A percentile compares a stretch with the other conserved stretches of the same genome.
Evolutionary conservation across 805 yeast genomes (phyloP).

Genomic region (Saccharomycopsis synnaedendra): DNA sequence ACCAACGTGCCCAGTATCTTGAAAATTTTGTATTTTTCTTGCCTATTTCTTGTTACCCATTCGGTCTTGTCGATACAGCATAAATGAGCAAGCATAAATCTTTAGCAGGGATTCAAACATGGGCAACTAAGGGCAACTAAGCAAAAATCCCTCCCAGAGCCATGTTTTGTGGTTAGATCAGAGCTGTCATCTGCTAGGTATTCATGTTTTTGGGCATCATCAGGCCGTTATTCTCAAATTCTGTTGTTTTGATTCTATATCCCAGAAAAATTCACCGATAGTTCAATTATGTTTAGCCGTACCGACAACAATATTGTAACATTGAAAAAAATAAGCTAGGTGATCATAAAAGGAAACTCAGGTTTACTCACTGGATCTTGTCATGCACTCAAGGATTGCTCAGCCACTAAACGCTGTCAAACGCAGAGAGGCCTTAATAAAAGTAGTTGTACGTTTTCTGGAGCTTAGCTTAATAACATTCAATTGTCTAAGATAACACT

Average conservation of each 20-base stretch:
- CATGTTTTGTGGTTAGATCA: slow-evolving; percentile 35
- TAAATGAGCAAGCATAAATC: slow-evolving; percentile 53
- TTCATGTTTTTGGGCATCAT: slow-evolving; percentile 24
- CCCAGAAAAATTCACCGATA: slow-evolving; percentile 46
- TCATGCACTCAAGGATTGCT: no score
- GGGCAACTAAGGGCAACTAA: slow-evolving; percentile 33
- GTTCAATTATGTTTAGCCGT: slow-evolving; percentile 41
- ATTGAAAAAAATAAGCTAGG: no score
- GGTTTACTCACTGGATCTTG: no score
- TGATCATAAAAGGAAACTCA: no score
- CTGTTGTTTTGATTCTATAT: slow-evolving; percentile 34
- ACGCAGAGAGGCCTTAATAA: no score
- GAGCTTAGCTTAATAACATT: no score
- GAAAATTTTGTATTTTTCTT: slow-evolving; percentile 42
- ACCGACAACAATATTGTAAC: slow-evolving; percentile 25
- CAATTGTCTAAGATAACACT: no score
- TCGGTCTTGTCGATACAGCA: slow-evolving; percentile 44
- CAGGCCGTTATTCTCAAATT: slow-evolving; percentile 24
- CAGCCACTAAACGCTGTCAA: no score
- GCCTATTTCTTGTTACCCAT: slow-evolving; percentile 39
- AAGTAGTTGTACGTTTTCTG: no score
- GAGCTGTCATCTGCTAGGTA: slow-evolving; percentile 23
- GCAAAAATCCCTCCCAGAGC: slow-evolving; percentile 49
- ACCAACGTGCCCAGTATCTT: slow-evolving; percentile 41
- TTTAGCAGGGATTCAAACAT: slow-evolving; percentile 44